These are phyloP conservation scores for Suhomyces maxii DNA, from an alignment of 1,139 yeast genomes.

Conservation along the genomic window DNA sequence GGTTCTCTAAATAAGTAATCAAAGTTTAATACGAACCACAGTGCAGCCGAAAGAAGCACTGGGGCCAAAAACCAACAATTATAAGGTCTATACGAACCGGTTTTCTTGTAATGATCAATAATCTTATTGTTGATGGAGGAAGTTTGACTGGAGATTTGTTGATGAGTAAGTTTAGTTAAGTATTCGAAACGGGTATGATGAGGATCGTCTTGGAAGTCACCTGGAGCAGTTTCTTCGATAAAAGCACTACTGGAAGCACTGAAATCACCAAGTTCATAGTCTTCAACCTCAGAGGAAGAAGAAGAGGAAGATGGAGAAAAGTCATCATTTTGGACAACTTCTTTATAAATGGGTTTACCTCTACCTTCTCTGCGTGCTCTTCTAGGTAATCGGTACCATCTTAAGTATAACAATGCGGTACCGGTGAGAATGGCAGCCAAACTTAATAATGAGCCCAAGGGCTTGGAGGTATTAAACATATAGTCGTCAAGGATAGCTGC, in stretches of 20 bases:
- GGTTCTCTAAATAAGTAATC: slow-evolving; percentile 37
- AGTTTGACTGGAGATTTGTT: slow-evolving; percentile 9
- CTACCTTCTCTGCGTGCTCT: background rate
- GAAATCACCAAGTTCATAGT: slow-evolving; percentile 8
- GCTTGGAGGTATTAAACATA: slow-evolving; percentile 25
- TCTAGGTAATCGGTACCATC: slow-evolving; percentile 9
- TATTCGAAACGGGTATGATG: slow-evolving; percentile 9
- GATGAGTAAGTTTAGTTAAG: slow-evolving; percentile 5
- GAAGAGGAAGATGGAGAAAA: background rate
- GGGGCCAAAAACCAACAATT: slow-evolving; percentile 29
- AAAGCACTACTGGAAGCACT: slow-evolving; percentile 1
- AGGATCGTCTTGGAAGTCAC: slow-evolving; percentile 14
- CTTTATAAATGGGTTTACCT: background rate
- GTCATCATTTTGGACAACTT: background rate
- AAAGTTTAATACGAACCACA: slow-evolving; percentile 45
- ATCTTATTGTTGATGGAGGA: slow-evolving; percentile 9
- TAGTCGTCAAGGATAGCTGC: slow-evolving; percentile 43
- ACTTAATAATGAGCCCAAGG: slow-evolving; percentile 8
- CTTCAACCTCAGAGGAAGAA: slow-evolving; percentile 6
- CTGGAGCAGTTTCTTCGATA: slow-evolving; percentile 8
- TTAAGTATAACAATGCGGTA: slow-evolving; percentile 16
- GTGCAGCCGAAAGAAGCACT: slow-evolving; percentile 27
- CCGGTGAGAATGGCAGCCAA: slow-evolving; percentile 11
- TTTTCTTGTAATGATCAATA: slow-evolving; percentile 3
- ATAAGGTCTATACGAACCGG: slow-evolving; percentile 14